Evolutionary conservation across 164 flowering plant species (phyloP), one percentile per base, ranked within the genome.

Genomic region (Echeveria elegans): DNA sequence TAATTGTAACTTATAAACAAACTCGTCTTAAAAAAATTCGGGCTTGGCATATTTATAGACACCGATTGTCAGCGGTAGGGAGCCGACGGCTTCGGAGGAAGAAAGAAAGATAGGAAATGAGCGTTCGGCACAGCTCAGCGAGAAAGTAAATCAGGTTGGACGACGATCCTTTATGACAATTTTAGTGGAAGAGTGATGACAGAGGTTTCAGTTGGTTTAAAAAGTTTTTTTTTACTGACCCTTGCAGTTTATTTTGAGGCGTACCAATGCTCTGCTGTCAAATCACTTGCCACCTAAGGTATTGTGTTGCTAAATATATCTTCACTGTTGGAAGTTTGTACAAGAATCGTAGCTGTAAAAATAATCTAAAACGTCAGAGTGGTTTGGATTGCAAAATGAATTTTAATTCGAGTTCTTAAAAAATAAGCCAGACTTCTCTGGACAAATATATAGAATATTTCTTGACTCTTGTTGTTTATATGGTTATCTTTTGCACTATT

Each of bases 231-330:
- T 9, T 10, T 2, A 53, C 19, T 53, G 31, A 26, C 60, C 28
- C 15, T 63, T 77, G 72, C 95, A 94, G 97, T 94, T 94, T 72
- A 92, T 94, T 60, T 73, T 94, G 83, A 82, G 99, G 78, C 86
- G 99, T 78, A 89, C 99, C 30, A 94, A 94, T 79, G 86, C 97
- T 63, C 72, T 91, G 69, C 66, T 94, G 58, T 94, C 99, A 65
- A 89, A 94, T 75, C 99, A 94, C 81, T 72, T 94, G 70, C 99
- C 99, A 66, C 99, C 99, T 69, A 94, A 94, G 96, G 99, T 94
- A 83, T 40, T 28, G 10, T 23, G 37, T 29, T 31, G 28, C 65
- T 63, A 34, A 16, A 63, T 19, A n/a, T n/a, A n/a, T n/a, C n/a
- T 31, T 26, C 16, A 53, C 31, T 26, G 2, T 11, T 53, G 26